Base-by-base conservation (phyloP, 208 protist genomes). In the Trypanosoma conorhini region DNA sequence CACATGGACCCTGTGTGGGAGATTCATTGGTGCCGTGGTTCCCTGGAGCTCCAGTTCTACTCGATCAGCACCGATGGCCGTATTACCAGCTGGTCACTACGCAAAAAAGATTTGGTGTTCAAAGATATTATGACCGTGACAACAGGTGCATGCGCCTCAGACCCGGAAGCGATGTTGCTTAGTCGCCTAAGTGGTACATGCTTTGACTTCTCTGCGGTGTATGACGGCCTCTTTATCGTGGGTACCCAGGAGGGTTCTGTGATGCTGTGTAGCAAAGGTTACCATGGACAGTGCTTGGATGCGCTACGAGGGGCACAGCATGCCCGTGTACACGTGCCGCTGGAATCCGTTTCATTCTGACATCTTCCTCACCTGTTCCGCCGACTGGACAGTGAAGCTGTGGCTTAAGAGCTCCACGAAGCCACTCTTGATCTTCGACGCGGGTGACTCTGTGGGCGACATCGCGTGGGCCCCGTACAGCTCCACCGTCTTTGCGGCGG, bases 1-100 rank as follows among this genome's bases (percentile, higher is more conserved):
- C 98, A 99, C 82, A 98, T 86, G 44, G 98, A 99, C 65, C 96
- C 97, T 15, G 97, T 99, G 56, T 99, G 98, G 98, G 83, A 98
- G 75, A 87, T 98, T 30, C 74, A 90, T 59, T 97, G 92, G 91
- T 68, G 63, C 30, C 58, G 77, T 40, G 79, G 76, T 71, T 77
- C 74, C 42, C 35, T 74, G 26, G 86, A 86, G 59, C 86, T 98
- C 10, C 88, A 87, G 67, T 99, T 99, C 80, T 98, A 94, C 77
- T 98, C 96, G 4, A 89, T 99, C 77, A 98, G 93, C 63, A 97
- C 92, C 9, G 98, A 99, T 76, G 97, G 98, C 51, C 92, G 96
- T 67, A 93, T 99, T 52, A 94, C 94, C 10, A 89, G 87, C 71
- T 99, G 98, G 98, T 86, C 87, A 35, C 82, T 99, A 50, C 74